Percentiles rank a stretch among this genome's conserved stretches.
phyloP scores from a whole-genome alignment of 2,329 filamentous ascomycete genomes.

The Microdochium trichocladiopsis region DNA sequence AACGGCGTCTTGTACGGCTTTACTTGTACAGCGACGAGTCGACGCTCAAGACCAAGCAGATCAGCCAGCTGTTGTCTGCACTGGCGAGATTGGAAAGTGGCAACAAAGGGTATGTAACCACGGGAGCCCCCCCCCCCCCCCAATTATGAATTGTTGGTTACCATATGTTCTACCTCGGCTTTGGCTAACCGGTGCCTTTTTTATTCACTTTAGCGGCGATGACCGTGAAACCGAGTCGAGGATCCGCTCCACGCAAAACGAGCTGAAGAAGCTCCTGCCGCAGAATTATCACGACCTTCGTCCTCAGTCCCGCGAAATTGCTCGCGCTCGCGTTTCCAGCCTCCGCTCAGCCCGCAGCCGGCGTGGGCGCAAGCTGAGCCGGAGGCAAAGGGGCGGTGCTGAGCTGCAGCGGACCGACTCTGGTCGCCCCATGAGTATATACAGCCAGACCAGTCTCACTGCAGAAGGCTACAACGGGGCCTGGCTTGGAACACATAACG shows the following conservation, averaged over 20 bases:
- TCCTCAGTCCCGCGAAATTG: not conserved
- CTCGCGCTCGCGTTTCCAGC: not conserved
- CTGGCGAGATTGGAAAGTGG: not conserved
- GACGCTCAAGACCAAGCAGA: not conserved
- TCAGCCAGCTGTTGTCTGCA: not conserved
- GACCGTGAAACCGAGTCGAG: not conserved
- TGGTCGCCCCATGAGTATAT: not conserved
- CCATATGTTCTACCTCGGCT: not conserved
- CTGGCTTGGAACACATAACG: not conserved
- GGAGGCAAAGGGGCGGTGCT: not conserved
- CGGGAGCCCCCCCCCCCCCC: not conserved
- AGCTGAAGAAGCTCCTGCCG: not conserved
- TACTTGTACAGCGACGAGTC: not conserved
- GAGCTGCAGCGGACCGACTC: not conserved
- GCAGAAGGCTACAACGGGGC: not conserved
- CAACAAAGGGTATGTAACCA: not conserved
- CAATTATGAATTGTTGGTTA: not conserved
- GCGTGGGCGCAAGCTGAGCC: not conserved
- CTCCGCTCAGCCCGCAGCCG: not conserved
- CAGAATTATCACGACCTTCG: not conserved
- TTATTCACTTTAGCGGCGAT: not conserved
- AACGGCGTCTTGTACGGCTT: not conserved
- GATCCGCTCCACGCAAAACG: not conserved
- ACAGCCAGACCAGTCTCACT: not conserved
- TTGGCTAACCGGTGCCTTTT: not conserved